These are phyloP conservation scores for Lecanicillium sp. DNA, from an alignment of 2,329 filamentous ascomycete genomes.

Conservation along the genomic window DNA sequence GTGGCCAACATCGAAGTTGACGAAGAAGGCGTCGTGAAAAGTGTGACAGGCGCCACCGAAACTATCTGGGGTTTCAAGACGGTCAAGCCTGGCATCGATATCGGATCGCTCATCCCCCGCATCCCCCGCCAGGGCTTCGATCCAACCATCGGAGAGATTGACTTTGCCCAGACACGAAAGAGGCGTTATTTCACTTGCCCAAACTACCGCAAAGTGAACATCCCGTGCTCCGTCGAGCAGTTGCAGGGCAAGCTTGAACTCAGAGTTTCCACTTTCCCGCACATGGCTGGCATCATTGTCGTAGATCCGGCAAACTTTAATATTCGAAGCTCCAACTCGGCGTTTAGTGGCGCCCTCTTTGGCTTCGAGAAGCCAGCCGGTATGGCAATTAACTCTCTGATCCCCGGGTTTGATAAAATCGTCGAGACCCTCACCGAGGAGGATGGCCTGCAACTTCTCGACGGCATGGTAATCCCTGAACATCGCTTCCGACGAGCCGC, in stretches of 20 bases:
- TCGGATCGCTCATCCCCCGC: conserved; percentile 73
- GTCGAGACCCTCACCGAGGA: conserved; percentile 77
- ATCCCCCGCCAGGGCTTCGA: conserved; percentile 72
- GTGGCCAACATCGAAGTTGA: conserved; percentile 72
- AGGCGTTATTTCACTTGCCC: conserved; percentile 79
- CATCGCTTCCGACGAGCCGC: conserved; percentile 90
- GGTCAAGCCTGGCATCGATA: conserved; percentile 61
- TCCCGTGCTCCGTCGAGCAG: conserved; percentile 77
- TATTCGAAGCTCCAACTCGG: conserved; percentile 89
- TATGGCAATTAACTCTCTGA: conserved; percentile 68
- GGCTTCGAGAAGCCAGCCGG: conserved; percentile 81
- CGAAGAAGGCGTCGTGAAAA: conserved; percentile 67
- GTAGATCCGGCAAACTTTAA: conserved; percentile 71
- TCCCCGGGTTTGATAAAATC: conserved; percentile 82
- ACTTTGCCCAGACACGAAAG: conserved; percentile 68
- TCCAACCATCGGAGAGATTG: conserved; percentile 64
- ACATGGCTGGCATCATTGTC: conserved; percentile 95
- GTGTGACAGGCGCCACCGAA: conserved; percentile 67
- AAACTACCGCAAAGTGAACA: conserved; percentile 69
- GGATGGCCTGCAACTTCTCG: conserved; percentile 73
- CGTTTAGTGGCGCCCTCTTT: conserved; percentile 89
- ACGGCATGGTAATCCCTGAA: conserved; percentile 95
- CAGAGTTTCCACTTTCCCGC: conserved; percentile 87
- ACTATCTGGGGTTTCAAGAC: conserved; percentile 78
- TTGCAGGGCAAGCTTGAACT: conserved; percentile 64